Base-by-base conservation (phyloP, 1,139 yeast genomes). In the Yamadazyma taylorii region DNA sequence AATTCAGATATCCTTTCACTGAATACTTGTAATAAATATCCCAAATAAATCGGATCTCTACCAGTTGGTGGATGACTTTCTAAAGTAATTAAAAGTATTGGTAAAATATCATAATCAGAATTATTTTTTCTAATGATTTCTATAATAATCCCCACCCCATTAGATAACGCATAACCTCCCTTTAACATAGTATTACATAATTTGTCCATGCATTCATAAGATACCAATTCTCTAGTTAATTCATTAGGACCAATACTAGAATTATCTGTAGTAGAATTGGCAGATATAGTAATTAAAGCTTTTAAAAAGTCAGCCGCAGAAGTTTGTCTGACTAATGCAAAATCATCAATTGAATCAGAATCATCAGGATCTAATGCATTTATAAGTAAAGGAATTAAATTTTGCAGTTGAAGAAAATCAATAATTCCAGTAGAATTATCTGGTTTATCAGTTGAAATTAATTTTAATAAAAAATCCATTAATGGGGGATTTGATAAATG, bases 191-290 rank as follows among this genome's bases (percentile, higher is more conserved):
- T 76, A n/a, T 76, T 61, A 36, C 94, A 86, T 34, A 92, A 67
- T 40, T 72, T 67, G 47, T 81, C 71, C 68, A 88, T 81, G 40
- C 79, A 78, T 34, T 81, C 83, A 36, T 86, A 78, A 2, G 71
- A 64, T 9, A 90, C 97, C 38, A 92, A 73, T 58, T 92, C 92
- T 46, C 99, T 73, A 4, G 96, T 88, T 36, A 92, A 72, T 60
- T 92, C 97, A 60, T 92, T 92, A 7, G 98, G 97, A 1, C 99
- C 98, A 49, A 92, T 89, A 4, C 95, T 86, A 13, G 95, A 85
- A 51, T 84, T 86, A 52, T 79, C 85, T 5, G 82, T 75, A 48
- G 90, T 86, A 23, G 94, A 85, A 56, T 92, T 92, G 26, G 78
- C 78, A 3, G 73, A 66, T n/a, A 72, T 72, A 31, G 78, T 71